Conservation (phyloP, 805 yeast species). For the Millerozyma acaciae region DNA sequence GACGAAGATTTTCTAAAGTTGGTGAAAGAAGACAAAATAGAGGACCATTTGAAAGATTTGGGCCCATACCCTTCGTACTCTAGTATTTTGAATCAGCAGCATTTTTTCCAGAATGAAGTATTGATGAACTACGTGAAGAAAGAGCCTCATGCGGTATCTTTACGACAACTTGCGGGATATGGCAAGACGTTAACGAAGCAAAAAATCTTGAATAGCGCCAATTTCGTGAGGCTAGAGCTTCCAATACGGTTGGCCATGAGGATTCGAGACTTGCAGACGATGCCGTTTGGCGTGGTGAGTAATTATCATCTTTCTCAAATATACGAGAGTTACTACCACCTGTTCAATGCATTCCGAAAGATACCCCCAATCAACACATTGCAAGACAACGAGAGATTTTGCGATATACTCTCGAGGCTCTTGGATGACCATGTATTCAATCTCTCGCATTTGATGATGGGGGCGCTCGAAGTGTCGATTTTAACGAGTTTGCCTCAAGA, state of each 20-base stretch:
- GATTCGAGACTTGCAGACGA: slow-evolving; percentile 68
- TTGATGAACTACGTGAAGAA: slow-evolving; percentile 59
- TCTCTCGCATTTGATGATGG: slow-evolving; percentile 88
- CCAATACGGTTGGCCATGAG: slow-evolving; percentile 82
- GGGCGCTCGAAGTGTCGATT: slow-evolving; percentile 77
- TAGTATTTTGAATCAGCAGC: slow-evolving; percentile 53
- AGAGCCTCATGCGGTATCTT: slow-evolving; percentile 82
- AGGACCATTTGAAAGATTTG: slow-evolving; percentile 25
- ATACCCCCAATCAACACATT: slow-evolving; percentile 63
- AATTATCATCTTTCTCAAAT: slow-evolving; percentile 84
- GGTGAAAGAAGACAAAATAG: slow-evolving; percentile 14
- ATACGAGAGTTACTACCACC: slow-evolving; percentile 83
- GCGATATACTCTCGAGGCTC: slow-evolving; percentile 57
- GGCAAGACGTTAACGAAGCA: slow-evolving; percentile 75
- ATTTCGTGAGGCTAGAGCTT: slow-evolving; percentile 81
- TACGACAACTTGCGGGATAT: slow-evolving; percentile 86
- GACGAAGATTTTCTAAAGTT: slow-evolving; percentile 33
- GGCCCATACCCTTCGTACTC: slow-evolving; percentile 42
- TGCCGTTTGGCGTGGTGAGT: slow-evolving; percentile 81
- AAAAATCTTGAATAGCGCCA: slow-evolving; percentile 78
- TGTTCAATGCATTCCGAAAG: slow-evolving; percentile 80
- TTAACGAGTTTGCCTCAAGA: slow-evolving; percentile 54
- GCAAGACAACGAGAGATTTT: slow-evolving; percentile 73
- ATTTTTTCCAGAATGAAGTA: slow-evolving; percentile 79
- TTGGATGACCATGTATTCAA: slow-evolving; percentile 78